Evolutionary conservation across 2,329 filamentous ascomycete genomes (phyloP).

Genomic region (Leptographium procerum): DNA sequence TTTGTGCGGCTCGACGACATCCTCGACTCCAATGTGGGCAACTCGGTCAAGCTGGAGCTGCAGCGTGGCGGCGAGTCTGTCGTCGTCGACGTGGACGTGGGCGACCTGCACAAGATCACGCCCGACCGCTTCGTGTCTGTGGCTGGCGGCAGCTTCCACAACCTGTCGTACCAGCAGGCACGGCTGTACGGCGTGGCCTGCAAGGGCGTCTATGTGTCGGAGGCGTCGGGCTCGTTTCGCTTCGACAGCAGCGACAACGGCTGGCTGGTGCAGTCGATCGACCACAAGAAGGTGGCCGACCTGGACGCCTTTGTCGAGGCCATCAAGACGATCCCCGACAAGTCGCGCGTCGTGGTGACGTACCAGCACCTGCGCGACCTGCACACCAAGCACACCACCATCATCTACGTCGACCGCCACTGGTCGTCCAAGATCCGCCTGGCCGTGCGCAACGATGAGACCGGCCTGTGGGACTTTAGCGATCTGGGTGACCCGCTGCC

Average conservation of each 20-base stretch:
- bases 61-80: conserved; percentile 83
- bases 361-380: conserved; percentile 94
- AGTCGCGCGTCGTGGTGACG: conserved; percentile 76
- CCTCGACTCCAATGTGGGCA: conserved; percentile 74
- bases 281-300: conserved; percentile 83
- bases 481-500: conserved; percentile 75
- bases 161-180: conserved; percentile 96
- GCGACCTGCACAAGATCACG: conserved; percentile 86
- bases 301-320: conserved; percentile 83
- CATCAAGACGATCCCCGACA: conserved; percentile 74
- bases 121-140: conserved; percentile 93
- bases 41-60: conserved; percentile 66
- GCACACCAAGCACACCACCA: conserved; percentile 86
- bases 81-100: conserved; percentile 73
- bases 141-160: conserved; percentile 87
- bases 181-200: conserved; percentile 86
- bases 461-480: conserved; percentile 88
- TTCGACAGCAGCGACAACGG: conserved; percentile 85
- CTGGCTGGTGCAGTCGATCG: conserved; percentile 86
- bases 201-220: conserved; percentile 88
- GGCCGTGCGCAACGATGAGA: conserved; percentile 78
- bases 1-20: conserved; percentile 89
- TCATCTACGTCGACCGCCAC: conserved; percentile 86
- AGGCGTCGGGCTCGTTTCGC: conserved; percentile 88
- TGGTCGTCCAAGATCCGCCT: conserved; percentile 94